A percentile compares a stretch with the other conserved stretches of the same genome.
Evolutionary conservation across 2,329 filamentous ascomycete species (phyloP).

Genomic region (Gaeumannomyces tritici): DNA sequence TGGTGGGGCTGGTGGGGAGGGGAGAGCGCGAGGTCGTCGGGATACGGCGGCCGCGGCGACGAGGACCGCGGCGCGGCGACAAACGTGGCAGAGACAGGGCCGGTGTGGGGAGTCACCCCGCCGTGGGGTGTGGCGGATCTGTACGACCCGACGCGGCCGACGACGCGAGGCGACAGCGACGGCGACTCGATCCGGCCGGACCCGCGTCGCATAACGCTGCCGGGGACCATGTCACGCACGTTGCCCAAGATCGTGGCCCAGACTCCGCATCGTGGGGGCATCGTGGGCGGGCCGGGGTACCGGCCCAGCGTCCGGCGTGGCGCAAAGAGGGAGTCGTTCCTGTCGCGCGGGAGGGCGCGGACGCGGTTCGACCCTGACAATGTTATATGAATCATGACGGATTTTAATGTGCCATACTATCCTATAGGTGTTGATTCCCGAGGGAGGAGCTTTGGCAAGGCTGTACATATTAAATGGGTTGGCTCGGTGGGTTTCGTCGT

Average conservation of each 20-base stretch:
- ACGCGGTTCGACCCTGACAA: not conserved
- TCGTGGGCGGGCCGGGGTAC: not conserved
- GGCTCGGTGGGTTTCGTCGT: not conserved
- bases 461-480: not conserved
- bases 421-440: not conserved
- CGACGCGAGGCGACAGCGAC: not conserved
- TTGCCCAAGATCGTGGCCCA: conserved; percentile 3
- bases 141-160: not conserved
- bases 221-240: conserved; percentile 2
- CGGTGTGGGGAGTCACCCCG: not conserved
- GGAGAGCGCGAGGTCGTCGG: not conserved
- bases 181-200: not conserved
- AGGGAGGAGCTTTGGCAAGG: not conserved
- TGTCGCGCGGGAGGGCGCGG: not conserved
- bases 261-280: not conserved
- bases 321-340: not conserved
- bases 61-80: not conserved
- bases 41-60: not conserved
- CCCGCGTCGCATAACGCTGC: not conserved
- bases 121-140: conserved; percentile 1
- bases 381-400: not conserved
- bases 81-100: not conserved
- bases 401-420: not conserved
- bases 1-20: not conserved
- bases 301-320: not conserved